Conservation (phyloP, 768 basidiomycete species). For the Boletus reticulatus region DNA sequence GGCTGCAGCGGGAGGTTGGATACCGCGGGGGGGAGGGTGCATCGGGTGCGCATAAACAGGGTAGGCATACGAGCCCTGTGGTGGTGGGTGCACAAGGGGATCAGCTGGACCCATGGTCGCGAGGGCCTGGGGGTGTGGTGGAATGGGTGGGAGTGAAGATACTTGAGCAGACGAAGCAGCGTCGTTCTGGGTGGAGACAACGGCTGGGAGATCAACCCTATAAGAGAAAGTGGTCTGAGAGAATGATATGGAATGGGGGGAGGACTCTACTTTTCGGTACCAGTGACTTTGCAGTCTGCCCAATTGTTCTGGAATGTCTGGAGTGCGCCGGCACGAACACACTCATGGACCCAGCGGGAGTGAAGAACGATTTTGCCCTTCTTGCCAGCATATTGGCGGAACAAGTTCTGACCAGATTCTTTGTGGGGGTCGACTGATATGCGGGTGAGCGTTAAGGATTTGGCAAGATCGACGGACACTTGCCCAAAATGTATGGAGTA, state of each 20-base stretch:
- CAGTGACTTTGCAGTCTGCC: conserved; percentile 80
- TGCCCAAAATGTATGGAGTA: conserved; percentile 78
- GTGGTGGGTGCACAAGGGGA: conserved; percentile 30
- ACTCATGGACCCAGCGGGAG: conserved; percentile 75
- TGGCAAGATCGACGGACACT: conserved; percentile 23
- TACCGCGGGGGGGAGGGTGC: conserved; percentile 35
- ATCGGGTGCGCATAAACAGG: conserved; percentile 42
- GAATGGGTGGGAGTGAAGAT: conserved; percentile 24
- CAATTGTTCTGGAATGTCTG: conserved; percentile 77
- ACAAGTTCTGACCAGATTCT: conserved; percentile 77
- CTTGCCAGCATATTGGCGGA: conserved; percentile 74
- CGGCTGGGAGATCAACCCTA: conserved; percentile 26
- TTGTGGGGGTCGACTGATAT: conserved; percentile 72
- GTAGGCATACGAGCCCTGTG: conserved; percentile 29
- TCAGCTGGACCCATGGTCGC: conserved; percentile 28
- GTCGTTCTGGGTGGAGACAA: conserved; percentile 21
- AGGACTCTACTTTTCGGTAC: conserved; percentile 59
- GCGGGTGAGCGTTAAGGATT: conserved; percentile 2
- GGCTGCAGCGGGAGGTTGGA: conserved; percentile 46
- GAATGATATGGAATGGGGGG: not conserved
- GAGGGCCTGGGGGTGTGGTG: conserved; percentile 27
- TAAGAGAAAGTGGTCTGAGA: not conserved
- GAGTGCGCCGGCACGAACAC: conserved; percentile 63
- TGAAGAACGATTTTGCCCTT: conserved; percentile 77
- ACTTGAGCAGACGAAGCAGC: conserved; percentile 25